Conservation (phyloP, 768 basidiomycete species). For the Pleurotus salmoneostramineus region DNA sequence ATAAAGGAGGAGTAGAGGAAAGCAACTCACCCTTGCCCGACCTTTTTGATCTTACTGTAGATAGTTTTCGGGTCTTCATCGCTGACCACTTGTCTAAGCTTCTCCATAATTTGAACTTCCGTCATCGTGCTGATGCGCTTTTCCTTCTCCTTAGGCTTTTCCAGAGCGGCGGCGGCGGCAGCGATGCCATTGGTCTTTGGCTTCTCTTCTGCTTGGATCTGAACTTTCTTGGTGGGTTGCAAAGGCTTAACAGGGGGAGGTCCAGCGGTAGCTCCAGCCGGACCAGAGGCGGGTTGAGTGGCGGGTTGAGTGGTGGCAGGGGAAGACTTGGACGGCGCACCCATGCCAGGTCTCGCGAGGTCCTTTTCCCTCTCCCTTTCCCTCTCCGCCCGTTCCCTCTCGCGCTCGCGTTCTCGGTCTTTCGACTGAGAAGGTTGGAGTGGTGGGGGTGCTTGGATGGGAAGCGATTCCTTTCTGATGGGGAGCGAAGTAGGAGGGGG, state of each 20-base stretch:
- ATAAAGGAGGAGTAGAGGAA: not conserved
- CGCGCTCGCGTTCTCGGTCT: constrained; percentile 16
- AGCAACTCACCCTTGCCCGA: constrained; percentile 88
- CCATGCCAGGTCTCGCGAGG: constrained; percentile 33
- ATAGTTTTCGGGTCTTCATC: constrained; percentile 83
- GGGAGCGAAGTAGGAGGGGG: constrained; percentile 23
- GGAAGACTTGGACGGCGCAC: constrained; percentile 33
- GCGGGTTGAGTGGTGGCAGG: constrained; percentile 45
- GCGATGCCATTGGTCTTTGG: constrained; percentile 42
- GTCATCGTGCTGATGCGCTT: constrained; percentile 95
- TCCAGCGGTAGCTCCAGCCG: constrained; percentile 47
- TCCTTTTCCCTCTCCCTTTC: constrained; percentile 28
- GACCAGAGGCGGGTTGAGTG: constrained; percentile 39
- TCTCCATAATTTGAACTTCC: constrained; percentile 98
- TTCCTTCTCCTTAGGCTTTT: constrained; percentile 79
- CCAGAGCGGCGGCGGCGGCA: constrained; percentile 70
- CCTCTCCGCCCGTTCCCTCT: constrained; percentile 9
- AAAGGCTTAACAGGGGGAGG: constrained; percentile 71
- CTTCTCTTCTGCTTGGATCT: constrained; percentile 47
- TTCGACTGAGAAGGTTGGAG: constrained; percentile 24
- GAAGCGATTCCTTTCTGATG: constrained; percentile 49
- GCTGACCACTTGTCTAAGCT: constrained; percentile 84
- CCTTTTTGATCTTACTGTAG: constrained; percentile 98
- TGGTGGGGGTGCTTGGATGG: constrained; percentile 22
- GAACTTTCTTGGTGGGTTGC: constrained; percentile 72